Evolutionary conservation across 108 stramenopile genomes (phyloP), one percentile per base, ranked within the genome.

Genomic region (Conticribra weissflogii): DNA sequence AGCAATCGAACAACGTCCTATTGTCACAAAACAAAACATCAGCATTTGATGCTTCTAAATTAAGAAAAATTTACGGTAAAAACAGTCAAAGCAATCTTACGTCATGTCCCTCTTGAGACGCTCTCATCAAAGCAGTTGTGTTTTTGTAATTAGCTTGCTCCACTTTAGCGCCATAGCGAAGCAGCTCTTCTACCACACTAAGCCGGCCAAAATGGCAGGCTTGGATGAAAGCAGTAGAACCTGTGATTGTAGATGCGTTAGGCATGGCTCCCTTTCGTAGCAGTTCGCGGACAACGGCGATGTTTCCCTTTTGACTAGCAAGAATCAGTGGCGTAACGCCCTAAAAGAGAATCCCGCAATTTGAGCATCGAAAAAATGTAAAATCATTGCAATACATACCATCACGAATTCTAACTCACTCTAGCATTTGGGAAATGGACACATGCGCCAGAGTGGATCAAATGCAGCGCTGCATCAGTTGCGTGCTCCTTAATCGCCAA

Each of bases 71-170:
- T 16, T 27, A 66, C 18, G 19, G 5, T 18, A 23, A 36, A 66
- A 55, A 2, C 19, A 51, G 64, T 12, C 18, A 51, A 8, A 4
- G 21, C 9, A 51, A 51, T n/a, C 22, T 49, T 19, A 70, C 74
- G 44, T 77, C 66, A 54, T 96, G 92, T 16, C 94, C 94, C 71
- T 96, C 92, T 62, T 93, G 92, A 24, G 86, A 66, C 16, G 94
- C 92, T 18, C 92, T 74, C 94, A 96, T 96, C 9, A 96, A 73
- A 0, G 92, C 88, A n/a, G 94, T 96, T 8, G 92, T 93, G 28
- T 90, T 84, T 48, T 93, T 90, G 31, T 84, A 54, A 76, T 93
- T 96, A 17, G 87, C 77, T 51, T 81, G 58, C 59, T 96, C 91
- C 15, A 93, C 72, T 29, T 59, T 54, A 22, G 90, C 86, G 16